phyloP scores from a whole-genome alignment of 148 eudicot species.

The Silene uniflora region DNA sequence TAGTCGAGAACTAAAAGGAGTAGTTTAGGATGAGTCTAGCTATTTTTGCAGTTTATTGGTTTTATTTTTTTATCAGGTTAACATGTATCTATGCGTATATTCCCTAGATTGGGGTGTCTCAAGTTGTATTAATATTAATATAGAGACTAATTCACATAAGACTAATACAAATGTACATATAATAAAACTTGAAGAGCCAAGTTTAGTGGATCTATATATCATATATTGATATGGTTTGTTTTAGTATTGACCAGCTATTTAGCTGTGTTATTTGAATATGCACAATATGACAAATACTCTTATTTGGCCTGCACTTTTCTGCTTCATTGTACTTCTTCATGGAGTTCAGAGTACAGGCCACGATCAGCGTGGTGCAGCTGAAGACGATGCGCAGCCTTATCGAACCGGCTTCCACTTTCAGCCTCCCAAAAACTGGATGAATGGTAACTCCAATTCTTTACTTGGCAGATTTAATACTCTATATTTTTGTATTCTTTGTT shows the following conservation, averaged over 20 bases:
- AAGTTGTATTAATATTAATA: too few species aligned
- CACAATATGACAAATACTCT: slow-evolving; percentile 3
- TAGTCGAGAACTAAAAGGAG: too few species aligned
- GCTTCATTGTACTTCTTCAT: slow-evolving; percentile 12
- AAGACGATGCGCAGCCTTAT: slow-evolving; percentile 15
- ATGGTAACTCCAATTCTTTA: slow-evolving; percentile 19
- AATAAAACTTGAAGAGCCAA: slow-evolving; percentile 4
- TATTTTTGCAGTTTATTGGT: too few species aligned
- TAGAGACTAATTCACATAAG: too few species aligned
- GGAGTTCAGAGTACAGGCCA: slow-evolving; percentile 13
- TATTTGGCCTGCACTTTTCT: slow-evolving; percentile 16
- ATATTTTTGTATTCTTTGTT: background rate
- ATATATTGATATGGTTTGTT: background rate
- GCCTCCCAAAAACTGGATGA: slow-evolving; percentile 35
- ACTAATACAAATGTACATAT: background rate
- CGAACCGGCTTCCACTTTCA: slow-evolving; percentile 35
- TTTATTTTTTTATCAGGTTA: too few species aligned
- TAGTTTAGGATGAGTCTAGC: too few species aligned
- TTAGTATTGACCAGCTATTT: background rate
- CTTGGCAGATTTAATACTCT: background rate
- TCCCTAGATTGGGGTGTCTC: too few species aligned
- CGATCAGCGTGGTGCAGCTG: background rate
- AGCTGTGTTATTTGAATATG: background rate
- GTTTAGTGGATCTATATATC: background rate
- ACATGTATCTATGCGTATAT: too few species aligned